phyloP scores from a whole-genome alignment of 2,329 filamentous ascomycete species.

The Aureobasidium sp. region DNA sequence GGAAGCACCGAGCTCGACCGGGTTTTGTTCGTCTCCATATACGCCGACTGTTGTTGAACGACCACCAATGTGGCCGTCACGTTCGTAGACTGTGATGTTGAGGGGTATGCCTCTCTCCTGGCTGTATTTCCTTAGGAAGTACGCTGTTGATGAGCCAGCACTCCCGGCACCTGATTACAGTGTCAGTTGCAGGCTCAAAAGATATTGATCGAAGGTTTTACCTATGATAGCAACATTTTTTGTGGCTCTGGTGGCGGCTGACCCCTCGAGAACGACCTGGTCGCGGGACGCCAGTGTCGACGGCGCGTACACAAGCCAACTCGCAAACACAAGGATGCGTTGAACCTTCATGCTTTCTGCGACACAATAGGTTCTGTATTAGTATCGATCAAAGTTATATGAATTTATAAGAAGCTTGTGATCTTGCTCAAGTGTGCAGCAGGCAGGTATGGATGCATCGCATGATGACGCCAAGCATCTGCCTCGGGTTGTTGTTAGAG shows the following conservation, averaged over 20 bases:
- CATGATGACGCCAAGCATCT: conserved; percentile 1
- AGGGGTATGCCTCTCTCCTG: conserved; percentile 49
- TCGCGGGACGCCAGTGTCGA: neutral
- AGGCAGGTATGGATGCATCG: neutral
- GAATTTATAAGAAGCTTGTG: neutral
- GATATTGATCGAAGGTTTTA: neutral
- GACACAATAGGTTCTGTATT: neutral
- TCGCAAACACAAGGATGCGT: neutral
- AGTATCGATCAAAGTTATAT: neutral
- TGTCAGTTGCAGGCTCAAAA: neutral
- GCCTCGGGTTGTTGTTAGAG: neutral
- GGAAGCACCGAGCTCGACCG: conserved; percentile 72
- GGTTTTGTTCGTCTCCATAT: conserved; percentile 56
- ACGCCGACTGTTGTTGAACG: conserved; percentile 77
- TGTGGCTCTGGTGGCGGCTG: neutral
- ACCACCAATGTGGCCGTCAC: conserved; percentile 67
- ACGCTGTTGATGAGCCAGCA: conserved; percentile 78
- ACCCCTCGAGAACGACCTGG: neutral
- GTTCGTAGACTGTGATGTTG: conserved; percentile 85
- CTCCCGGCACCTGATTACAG: conserved; percentile 63
- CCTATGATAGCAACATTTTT: conserved; percentile 11
- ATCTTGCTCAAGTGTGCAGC: neutral
- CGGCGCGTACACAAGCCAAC: neutral
- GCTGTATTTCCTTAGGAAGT: conserved; percentile 67
- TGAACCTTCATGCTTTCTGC: neutral